These are phyloP conservation scores for Penicillium sp. DNA, from an alignment of 2,329 filamentous ascomycete genomes.

Conservation along the genomic window DNA sequence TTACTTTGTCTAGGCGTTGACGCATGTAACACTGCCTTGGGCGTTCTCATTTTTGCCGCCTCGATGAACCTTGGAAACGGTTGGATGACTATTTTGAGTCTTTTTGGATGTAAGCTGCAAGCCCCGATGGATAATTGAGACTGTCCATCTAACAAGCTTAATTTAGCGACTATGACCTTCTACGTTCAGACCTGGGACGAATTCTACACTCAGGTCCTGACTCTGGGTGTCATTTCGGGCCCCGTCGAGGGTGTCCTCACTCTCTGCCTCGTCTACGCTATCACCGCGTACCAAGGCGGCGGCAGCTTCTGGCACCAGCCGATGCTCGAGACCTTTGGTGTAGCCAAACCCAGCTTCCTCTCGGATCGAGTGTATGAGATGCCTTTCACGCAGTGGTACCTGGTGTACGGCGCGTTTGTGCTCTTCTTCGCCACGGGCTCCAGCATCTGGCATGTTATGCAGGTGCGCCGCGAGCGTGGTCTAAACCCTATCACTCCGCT, in stretches of 20 bases:
- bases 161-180: constrained; percentile 82
- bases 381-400: constrained; percentile 90
- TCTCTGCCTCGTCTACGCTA: constrained; percentile 77
- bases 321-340: constrained; percentile 72
- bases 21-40: constrained; percentile 93
- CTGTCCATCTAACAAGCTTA: constrained; percentile 17
- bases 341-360: constrained; percentile 69
- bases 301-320: constrained; percentile 92
- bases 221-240: constrained; percentile 87
- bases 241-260: constrained; percentile 94
- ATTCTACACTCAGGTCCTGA: constrained; percentile 96
- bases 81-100: constrained; percentile 82
- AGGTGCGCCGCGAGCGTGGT: constrained; percentile 75
- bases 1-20: constrained; percentile 67
- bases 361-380: constrained; percentile 76
- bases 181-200: constrained; percentile 99
- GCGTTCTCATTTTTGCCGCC: constrained; percentile 88
- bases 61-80: constrained; percentile 92
- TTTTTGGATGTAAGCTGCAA: constrained; percentile 76
- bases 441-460: constrained; percentile 81
- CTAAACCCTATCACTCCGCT: constrained; percentile 71
- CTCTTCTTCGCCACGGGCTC: constrained; percentile 80
- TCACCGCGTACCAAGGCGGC: constrained; percentile 85
- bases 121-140: background rate
- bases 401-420: constrained; percentile 82